Evolutionary conservation across 23 red algal genomes (phyloP).

Genomic region (Pyropia yezoensis): DNA sequence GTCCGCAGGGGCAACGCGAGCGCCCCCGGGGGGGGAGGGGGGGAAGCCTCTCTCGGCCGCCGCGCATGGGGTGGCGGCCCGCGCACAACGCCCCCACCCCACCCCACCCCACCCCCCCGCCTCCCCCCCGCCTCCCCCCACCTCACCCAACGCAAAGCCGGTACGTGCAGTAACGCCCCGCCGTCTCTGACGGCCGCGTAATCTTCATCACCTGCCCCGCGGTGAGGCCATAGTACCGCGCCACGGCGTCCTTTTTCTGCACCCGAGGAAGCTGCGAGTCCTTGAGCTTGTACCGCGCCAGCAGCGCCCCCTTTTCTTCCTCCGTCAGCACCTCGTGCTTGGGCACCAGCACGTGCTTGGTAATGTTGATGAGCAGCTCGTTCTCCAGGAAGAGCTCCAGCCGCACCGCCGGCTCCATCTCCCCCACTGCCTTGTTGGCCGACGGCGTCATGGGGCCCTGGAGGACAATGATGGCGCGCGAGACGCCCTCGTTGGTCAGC

Average conservation of each 20-base stretch:
- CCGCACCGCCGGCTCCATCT: slow-evolving; percentile 36
- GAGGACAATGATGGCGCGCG: slow-evolving; percentile 69
- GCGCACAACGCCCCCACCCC: too few species aligned
- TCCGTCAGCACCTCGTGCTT: slow-evolving; percentile 79
- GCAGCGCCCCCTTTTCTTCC: slow-evolving; percentile 73
- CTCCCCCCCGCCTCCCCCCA: too few species aligned
- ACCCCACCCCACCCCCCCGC: too few species aligned
- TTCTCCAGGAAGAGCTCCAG: slow-evolving; percentile 86
- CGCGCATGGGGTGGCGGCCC: too few species aligned
- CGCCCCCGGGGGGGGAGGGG: too few species aligned
- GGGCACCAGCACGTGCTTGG: slow-evolving; percentile 88
- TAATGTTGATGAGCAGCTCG: slow-evolving; percentile 96
- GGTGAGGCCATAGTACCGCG: slow-evolving; percentile 82
- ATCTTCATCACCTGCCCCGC: slow-evolving; percentile 89
- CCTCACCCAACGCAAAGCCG: slow-evolving; percentile 46
- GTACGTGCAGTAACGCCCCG: slow-evolving; percentile 95
- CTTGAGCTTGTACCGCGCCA: slow-evolving; percentile 89
- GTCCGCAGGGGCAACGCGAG: too few species aligned
- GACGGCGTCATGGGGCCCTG: slow-evolving; percentile 71
- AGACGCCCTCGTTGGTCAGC: slow-evolving; percentile 54
- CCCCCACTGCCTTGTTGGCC: slow-evolving; percentile 66
- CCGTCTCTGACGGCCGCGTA: slow-evolving; percentile 86
- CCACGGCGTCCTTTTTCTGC: slow-evolving; percentile 75
- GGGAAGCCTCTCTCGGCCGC: too few species aligned
- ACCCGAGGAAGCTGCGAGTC: slow-evolving; percentile 93